These are phyloP conservation scores for Penicillium herquei DNA, from an alignment of 495 filamentous ascomycete genomes.

Conservation along the genomic window DNA sequence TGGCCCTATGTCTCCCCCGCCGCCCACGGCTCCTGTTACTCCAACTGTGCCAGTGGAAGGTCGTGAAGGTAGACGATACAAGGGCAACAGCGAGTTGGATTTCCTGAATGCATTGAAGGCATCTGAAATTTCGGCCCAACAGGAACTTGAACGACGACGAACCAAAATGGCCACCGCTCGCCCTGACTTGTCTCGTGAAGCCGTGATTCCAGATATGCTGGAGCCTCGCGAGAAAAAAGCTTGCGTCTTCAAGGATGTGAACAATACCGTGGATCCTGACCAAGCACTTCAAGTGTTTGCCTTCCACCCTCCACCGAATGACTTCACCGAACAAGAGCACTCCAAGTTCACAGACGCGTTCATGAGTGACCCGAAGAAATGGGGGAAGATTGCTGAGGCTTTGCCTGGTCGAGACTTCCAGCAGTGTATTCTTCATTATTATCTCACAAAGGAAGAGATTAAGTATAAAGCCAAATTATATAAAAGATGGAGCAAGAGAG, in stretches of 20 bases:
- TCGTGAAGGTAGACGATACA: constrained; percentile 59
- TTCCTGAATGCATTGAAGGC: constrained; percentile 73
- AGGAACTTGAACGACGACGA: constrained; percentile 67
- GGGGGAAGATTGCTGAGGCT: constrained; percentile 79
- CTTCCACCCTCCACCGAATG: constrained; percentile 72
- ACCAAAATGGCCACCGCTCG: constrained; percentile 65
- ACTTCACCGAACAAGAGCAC: constrained; percentile 80
- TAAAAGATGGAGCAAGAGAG: constrained; percentile 67
- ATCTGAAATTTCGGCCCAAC: constrained; percentile 72
- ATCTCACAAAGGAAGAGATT: constrained; percentile 82
- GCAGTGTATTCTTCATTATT: constrained; percentile 93
- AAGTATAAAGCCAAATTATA: constrained; percentile 81
- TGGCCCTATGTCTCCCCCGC: constrained; percentile 51
- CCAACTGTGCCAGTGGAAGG: constrained; percentile 49
- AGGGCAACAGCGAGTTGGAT: constrained; percentile 71
- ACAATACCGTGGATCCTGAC: constrained; percentile 64
- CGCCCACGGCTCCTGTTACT: constrained; percentile 33
- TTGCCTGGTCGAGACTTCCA: constrained; percentile 72
- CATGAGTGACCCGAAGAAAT: constrained; percentile 82
- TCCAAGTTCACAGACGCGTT: constrained; percentile 76
- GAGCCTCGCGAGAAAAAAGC: constrained; percentile 47
- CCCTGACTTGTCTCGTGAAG: constrained; percentile 79
- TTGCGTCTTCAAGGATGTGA: constrained; percentile 65
- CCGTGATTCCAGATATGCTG: constrained; percentile 77
- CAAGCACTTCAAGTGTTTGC: constrained; percentile 68